Conservation (phyloP, 2,329 filamentous ascomycete species). For the Ramularia collo-cygni region DNA sequence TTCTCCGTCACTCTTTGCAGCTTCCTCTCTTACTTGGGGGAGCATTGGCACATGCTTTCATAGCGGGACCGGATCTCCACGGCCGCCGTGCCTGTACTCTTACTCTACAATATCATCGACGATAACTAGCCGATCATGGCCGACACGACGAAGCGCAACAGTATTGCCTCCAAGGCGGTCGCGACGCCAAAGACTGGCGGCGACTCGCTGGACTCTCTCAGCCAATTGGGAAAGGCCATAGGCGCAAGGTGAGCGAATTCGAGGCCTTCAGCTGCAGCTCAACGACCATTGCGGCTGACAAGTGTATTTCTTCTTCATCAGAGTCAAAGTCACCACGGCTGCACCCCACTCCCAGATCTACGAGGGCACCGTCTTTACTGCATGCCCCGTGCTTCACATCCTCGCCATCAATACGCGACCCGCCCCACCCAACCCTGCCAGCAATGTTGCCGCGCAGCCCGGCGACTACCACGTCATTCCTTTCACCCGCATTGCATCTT, state of each 20-base stretch:
- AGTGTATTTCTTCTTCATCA: conserved; percentile 23
- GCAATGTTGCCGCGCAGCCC: conserved; percentile 35
- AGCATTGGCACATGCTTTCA: too few species aligned
- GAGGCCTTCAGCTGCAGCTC: not conserved
- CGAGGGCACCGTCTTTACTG: conserved; percentile 58
- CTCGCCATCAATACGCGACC: conserved; percentile 53
- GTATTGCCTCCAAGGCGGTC: conserved; percentile 44
- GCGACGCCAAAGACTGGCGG: conserved; percentile 43
- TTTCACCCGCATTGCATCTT: conserved; percentile 51
- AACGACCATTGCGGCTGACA: not conserved
- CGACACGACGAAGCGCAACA: conserved; percentile 49
- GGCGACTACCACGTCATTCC: conserved; percentile 57
- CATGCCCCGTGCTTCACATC: conserved; percentile 54
- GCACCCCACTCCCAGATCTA: conserved; percentile 44
- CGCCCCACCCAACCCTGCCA: conserved; percentile 37
- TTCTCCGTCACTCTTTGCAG: too few species aligned
- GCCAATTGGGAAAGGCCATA: conserved; percentile 54
- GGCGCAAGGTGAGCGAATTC: conserved; percentile 50
- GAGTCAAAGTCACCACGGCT: conserved; percentile 53
- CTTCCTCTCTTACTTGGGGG: too few species aligned
- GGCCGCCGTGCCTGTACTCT: too few species aligned
- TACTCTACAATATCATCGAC: too few species aligned
- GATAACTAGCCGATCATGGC: conserved; percentile 37
- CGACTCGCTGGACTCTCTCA: conserved; percentile 46
- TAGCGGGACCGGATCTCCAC: too few species aligned